Conservation (phyloP, 768 basidiomycete species). For the Termitomyces sp. region DNA sequence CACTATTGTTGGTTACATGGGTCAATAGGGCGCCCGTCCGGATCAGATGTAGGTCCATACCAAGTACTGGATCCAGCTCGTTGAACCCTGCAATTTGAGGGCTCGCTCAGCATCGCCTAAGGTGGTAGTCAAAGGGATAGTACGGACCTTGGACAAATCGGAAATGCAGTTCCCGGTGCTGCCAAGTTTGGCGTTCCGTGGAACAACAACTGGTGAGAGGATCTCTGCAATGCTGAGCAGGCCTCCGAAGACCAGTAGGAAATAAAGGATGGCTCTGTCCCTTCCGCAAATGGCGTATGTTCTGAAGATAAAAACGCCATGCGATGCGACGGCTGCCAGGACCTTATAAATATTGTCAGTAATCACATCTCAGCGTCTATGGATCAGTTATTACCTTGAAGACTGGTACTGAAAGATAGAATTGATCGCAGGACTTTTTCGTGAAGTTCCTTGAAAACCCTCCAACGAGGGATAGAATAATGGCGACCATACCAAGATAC, state of each 20-base stretch:
- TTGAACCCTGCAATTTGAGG: constrained; percentile 14
- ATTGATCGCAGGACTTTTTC: constrained; percentile 10
- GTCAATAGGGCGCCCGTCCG: background rate
- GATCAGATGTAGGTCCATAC: constrained; percentile 1
- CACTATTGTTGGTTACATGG: constrained; percentile 10
- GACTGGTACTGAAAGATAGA: constrained; percentile 18
- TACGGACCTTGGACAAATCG: constrained; percentile 18
- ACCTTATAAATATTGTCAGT: constrained; percentile 10
- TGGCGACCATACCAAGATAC: constrained; percentile 22
- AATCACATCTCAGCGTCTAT: background rate
- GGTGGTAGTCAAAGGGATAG: background rate
- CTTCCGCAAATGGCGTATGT: constrained; percentile 21
- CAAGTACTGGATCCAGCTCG: constrained; percentile 22
- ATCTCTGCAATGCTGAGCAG: constrained; percentile 18
- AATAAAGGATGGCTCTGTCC: constrained; percentile 13
- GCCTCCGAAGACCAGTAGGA: constrained; percentile 20
- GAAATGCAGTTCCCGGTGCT: constrained; percentile 19
- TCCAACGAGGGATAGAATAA: constrained; percentile 18
- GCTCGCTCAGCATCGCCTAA: background rate
- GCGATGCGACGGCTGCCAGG: constrained; percentile 21
- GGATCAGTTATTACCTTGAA: constrained; percentile 9
- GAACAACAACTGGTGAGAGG: constrained; percentile 21
- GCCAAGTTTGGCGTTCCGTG: constrained; percentile 18
- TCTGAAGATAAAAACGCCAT: constrained; percentile 21
- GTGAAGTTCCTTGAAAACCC: constrained; percentile 20